Conservation (phyloP, 2,329 filamentous ascomycete species). For the Ilyonectria robusta region DNA sequence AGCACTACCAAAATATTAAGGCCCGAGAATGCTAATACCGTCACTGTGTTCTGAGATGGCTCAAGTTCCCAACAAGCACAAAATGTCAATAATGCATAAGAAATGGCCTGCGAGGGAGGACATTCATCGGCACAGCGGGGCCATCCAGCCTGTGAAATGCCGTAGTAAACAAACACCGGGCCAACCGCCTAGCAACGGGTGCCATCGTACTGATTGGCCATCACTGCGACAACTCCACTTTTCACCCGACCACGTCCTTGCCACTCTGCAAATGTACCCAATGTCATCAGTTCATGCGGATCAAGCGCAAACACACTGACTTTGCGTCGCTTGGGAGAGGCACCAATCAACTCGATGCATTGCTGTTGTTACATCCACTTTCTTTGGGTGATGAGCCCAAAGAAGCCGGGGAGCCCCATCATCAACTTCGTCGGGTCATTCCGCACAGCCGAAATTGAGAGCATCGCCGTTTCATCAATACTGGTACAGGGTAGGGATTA, state of each 20-base stretch:
- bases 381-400: slow-evolving; percentile 3
- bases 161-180: slow-evolving; percentile 54
- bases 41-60: slow-evolving; percentile 37
- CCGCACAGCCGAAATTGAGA: not conserved
- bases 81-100: slow-evolving; percentile 43
- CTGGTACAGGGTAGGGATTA: not conserved
- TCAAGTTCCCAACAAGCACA: slow-evolving; percentile 31
- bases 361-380: slow-evolving; percentile 23
- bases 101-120: slow-evolving; percentile 36
- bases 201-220: slow-evolving; percentile 41
- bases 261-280: slow-evolving; percentile 33
- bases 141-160: slow-evolving; percentile 34
- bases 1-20: slow-evolving; percentile 20
- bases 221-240: slow-evolving; percentile 25
- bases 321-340: slow-evolving; percentile 16
- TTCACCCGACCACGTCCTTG: slow-evolving; percentile 39
- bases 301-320: slow-evolving; percentile 20
- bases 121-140: slow-evolving; percentile 41
- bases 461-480: not conserved
- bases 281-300: slow-evolving; percentile 30
- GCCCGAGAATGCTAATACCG: slow-evolving; percentile 41
- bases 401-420: slow-evolving; percentile 15
- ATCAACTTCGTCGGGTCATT: not conserved
- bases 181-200: slow-evolving; percentile 53
- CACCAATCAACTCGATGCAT: slow-evolving; percentile 30